phyloP scores from a whole-genome alignment of 208 protist genomes.

The Acanthamoeba royreba region DNA sequence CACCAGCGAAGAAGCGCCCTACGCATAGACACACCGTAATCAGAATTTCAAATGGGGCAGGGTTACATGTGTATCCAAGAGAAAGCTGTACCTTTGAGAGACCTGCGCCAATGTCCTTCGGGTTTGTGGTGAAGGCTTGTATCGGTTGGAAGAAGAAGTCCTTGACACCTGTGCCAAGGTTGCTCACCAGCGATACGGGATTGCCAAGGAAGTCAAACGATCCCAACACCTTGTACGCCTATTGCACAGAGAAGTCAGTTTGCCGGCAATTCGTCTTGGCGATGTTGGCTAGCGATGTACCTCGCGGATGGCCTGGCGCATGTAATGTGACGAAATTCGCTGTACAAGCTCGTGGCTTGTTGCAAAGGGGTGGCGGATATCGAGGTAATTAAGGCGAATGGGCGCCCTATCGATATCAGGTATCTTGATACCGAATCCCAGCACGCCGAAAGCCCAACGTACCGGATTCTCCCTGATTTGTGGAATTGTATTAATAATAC shows the following conservation, averaged over 20 bases:
- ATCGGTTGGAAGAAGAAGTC: conserved; percentile 81
- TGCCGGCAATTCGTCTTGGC: not conserved
- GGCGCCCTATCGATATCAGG: conserved; percentile 67
- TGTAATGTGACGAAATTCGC: conserved; percentile 58
- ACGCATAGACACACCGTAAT: not conserved
- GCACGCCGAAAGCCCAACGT: conserved; percentile 38
- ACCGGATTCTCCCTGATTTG: not conserved
- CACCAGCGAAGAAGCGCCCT: conserved; percentile 54
- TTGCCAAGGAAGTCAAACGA: conserved; percentile 80
- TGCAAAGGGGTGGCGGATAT: conserved; percentile 62
- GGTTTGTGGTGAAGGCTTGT: conserved; percentile 63
- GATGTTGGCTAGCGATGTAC: not conserved
- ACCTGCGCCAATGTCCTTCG: conserved; percentile 71
- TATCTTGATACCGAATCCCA: conserved; percentile 51
- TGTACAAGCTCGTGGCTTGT: conserved; percentile 44
- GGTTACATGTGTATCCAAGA: not conserved
- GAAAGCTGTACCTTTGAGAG: conserved; percentile 51
- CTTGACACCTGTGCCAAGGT: conserved; percentile 74
- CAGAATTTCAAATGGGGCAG: not conserved
- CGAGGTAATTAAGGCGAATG: conserved; percentile 63
- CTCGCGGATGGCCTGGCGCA: conserved; percentile 49
- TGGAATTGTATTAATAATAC: not conserved
- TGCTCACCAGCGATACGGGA: conserved; percentile 75
- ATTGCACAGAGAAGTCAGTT: not conserved
- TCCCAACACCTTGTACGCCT: conserved; percentile 76